phyloP scores from a whole-genome alignment of 331 rosid genomes.

The Malus hybrid region DNA sequence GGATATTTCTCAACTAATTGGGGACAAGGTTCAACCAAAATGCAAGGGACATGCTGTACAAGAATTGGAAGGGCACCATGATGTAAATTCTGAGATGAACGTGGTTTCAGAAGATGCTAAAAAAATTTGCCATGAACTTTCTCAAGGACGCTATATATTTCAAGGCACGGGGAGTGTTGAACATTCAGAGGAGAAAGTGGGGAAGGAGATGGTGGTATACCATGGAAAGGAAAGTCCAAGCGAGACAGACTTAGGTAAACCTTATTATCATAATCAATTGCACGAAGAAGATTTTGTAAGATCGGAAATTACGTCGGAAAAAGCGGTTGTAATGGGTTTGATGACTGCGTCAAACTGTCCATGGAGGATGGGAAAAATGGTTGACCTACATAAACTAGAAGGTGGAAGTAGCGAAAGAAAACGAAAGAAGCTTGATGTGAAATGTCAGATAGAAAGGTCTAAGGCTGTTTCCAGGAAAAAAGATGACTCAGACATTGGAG shows the following conservation, averaged over 20 bases:
- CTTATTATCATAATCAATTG: slow-evolving; percentile 1
- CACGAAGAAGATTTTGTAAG: neutral
- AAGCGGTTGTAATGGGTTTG: slow-evolving; percentile 46
- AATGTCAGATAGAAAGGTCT: slow-evolving; percentile 16
- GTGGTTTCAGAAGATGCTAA: slow-evolving; percentile 5
- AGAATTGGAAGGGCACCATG: slow-evolving; percentile 14
- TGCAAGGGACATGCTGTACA: slow-evolving; percentile 14
- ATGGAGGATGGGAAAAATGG: slow-evolving; percentile 33
- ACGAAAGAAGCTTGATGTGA: slow-evolving; percentile 27
- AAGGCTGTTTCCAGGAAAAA: slow-evolving; percentile 34
- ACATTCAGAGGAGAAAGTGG: slow-evolving; percentile 23
- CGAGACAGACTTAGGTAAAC: slow-evolving; percentile 7
- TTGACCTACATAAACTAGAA: slow-evolving; percentile 11
- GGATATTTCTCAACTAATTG: slow-evolving; percentile 7
- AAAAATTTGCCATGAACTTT: slow-evolving; percentile 7
- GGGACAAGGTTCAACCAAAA: slow-evolving; percentile 15
- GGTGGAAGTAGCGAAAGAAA: slow-evolving; percentile 30
- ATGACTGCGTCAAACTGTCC: slow-evolving; percentile 56
- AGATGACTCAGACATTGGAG: slow-evolving; percentile 9
- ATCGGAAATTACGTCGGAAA: slow-evolving; percentile 12
- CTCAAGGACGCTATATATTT: slow-evolving; percentile 8
- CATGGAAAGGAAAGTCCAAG: slow-evolving; percentile 15
- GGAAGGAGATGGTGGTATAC: slow-evolving; percentile 29
- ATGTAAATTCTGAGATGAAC: slow-evolving; percentile 13
- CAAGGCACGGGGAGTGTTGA: slow-evolving; percentile 1